Evolutionary conservation across 2,329 filamentous ascomycete species (phyloP).

Genomic region (Xylariaceae sp.): DNA sequence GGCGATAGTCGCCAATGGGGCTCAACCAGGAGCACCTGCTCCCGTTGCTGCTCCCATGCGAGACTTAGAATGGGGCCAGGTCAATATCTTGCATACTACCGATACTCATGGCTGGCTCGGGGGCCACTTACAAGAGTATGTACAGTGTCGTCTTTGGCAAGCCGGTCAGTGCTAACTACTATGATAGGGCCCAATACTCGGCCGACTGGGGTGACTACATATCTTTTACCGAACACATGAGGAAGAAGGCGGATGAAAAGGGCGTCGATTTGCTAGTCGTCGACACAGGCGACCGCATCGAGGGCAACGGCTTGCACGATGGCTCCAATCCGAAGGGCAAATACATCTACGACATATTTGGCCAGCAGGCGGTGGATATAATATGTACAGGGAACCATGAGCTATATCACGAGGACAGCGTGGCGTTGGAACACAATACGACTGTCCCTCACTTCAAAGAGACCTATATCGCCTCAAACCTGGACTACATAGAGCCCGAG

Average conservation of each 20-base stretch:
- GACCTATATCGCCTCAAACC: slow-evolving; percentile 83
- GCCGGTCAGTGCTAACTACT: not conserved
- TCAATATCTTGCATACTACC: slow-evolving; percentile 96
- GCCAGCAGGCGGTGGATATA: slow-evolving; percentile 75
- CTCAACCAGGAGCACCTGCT: slow-evolving; percentile 74
- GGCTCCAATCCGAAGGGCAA: slow-evolving; percentile 79
- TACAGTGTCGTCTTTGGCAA: not conserved
- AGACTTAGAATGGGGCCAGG: slow-evolving; percentile 81
- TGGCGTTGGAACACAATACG: slow-evolving; percentile 68
- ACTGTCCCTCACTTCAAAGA: slow-evolving; percentile 79
- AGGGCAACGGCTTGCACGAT: slow-evolving; percentile 93
- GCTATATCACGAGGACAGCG: slow-evolving; percentile 76
- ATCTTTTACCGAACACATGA: slow-evolving; percentile 82
- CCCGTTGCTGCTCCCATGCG: slow-evolving; percentile 78
- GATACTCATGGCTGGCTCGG: slow-evolving; percentile 95
- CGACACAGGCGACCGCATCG: slow-evolving; percentile 88
- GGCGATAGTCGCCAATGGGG: slow-evolving; percentile 38
- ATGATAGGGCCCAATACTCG: slow-evolving; percentile 73
- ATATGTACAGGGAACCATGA: slow-evolving; percentile 92
- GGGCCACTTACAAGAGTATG: slow-evolving; percentile 84
- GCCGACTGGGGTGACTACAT: slow-evolving; percentile 98
- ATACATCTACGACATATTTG: slow-evolving; percentile 83
- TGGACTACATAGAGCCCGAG: slow-evolving; percentile 75
- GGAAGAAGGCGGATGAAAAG: slow-evolving; percentile 66
- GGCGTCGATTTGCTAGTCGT: slow-evolving; percentile 86